Evolutionary conservation across 805 yeast genomes (phyloP), one percentile per base, ranked within the genome.

Genomic region (Candida krabiensis): DNA sequence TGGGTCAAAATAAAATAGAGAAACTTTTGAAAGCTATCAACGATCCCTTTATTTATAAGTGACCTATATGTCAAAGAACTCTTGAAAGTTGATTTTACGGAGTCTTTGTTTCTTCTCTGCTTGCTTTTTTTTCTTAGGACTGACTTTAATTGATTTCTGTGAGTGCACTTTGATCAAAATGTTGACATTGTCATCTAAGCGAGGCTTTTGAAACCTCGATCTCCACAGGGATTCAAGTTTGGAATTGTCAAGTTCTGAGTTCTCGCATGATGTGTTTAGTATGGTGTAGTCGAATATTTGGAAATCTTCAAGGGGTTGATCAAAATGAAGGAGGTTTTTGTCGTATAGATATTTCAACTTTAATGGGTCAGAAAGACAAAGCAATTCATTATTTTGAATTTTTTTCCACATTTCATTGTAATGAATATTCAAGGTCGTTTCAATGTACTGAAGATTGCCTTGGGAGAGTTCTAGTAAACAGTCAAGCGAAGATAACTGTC

Each of bases 31-130:
- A 48, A 9, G 67, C 66, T 8, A 66, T 77, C 39, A 63, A 63
- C 49, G 77, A 75, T 49, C 80, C 79, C 9, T 77, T 77, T 44
- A 59, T 77, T 8, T 71, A 66, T 46, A 73, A 71, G 41, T 67
- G 62, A 47, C 7, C 22, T 39, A 49, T 12, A 52, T 35, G 41
- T 50, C 56, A 26, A 52, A 52, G 33, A 52, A 52, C 9, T 33
- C 40, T 12, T 44, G 40, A 19, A 50, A 24, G 18, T 39, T 36
- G 13, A 48, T 25, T 21, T 28, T 46, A 5, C 33, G 31, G 4
- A 38, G 35, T 30, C 41, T 41, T 19, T 24, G 35, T 30, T 36
- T 44, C 23, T 38, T 40, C 5, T 6, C 24, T 5, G 32, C 9
- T n/a, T 21, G 32, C 21, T 35, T 35, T 14, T 28, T 37, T 7